phyloP scores from a whole-genome alignment of 179 eudicot species.

The Nepenthes alata region DNA sequence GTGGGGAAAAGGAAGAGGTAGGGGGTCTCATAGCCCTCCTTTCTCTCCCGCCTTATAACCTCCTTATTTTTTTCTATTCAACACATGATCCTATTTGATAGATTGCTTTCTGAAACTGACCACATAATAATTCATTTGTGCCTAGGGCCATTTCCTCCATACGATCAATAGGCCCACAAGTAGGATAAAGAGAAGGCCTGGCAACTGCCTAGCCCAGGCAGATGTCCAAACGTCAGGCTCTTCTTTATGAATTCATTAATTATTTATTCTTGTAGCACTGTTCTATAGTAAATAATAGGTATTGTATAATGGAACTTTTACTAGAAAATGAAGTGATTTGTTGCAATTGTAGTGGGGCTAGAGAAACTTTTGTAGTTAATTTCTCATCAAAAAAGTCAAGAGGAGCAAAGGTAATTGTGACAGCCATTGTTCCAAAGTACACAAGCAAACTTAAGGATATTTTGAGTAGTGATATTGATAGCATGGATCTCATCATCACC shows the following conservation, averaged over 20 bases:
- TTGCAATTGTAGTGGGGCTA: conserved; percentile 66
- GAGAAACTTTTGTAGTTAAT: conserved; percentile 67
- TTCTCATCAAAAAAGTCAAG: conserved; percentile 72
- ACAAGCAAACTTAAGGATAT: conserved; percentile 49
- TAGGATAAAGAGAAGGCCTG: too few species aligned
- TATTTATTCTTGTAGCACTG: background rate
- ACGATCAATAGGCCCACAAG: too few species aligned
- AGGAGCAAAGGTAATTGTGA: conserved; percentile 69
- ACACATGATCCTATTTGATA: too few species aligned
- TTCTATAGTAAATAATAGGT: background rate
- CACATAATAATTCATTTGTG: too few species aligned
- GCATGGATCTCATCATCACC: conserved; percentile 73
- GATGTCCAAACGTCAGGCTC: background rate
- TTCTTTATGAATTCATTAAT: background rate
- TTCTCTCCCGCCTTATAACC: too few species aligned
- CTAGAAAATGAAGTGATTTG: background rate
- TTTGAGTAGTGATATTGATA: conserved; percentile 76
- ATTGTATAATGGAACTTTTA: background rate
- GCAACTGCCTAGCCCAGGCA: too few species aligned
- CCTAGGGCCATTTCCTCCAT: too few species aligned
- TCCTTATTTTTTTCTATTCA: too few species aligned
- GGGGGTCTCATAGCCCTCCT: too few species aligned
- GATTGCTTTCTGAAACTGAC: too few species aligned
- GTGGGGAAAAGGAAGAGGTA: too few species aligned
- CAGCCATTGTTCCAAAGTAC: conserved; percentile 80